These are phyloP conservation scores for Suillus clintonianus DNA, from an alignment of 768 basidiomycete species.

Conservation along the genomic window DNA sequence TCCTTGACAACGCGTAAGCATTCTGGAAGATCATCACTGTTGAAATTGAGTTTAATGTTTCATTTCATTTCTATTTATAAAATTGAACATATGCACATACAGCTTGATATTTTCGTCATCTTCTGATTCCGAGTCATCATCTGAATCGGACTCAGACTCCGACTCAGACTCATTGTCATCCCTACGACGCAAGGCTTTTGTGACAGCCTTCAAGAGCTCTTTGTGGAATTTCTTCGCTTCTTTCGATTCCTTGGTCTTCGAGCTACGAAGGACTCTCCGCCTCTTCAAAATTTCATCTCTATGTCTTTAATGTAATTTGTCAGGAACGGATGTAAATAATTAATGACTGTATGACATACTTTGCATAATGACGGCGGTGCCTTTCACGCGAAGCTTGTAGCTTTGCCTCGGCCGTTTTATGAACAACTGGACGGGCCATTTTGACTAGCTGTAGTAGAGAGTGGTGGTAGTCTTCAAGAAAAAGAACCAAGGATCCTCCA, in stretches of 20 bases:
- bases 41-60: neutral
- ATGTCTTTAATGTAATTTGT: neutral
- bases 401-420: neutral
- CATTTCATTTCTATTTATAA: neutral
- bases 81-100: neutral
- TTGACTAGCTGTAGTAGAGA: neutral
- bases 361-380: neutral
- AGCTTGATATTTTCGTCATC: neutral
- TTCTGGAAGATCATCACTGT: neutral
- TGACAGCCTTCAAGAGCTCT: neutral
- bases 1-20: neutral
- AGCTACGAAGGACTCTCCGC: neutral
- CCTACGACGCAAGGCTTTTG: neutral
- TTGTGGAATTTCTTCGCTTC: neutral
- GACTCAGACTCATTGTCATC: neutral
- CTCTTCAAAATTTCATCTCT: neutral
- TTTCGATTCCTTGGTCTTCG: neutral
- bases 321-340: neutral
- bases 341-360: neutral
- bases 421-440: neutral
- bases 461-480: neutral
- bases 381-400: neutral
- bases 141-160: neutral
- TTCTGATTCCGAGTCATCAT: neutral
- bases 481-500: neutral